These are phyloP conservation scores for Wickerhamiella kazuoi DNA, from an alignment of 805 yeast genomes.

Conservation along the genomic window DNA sequence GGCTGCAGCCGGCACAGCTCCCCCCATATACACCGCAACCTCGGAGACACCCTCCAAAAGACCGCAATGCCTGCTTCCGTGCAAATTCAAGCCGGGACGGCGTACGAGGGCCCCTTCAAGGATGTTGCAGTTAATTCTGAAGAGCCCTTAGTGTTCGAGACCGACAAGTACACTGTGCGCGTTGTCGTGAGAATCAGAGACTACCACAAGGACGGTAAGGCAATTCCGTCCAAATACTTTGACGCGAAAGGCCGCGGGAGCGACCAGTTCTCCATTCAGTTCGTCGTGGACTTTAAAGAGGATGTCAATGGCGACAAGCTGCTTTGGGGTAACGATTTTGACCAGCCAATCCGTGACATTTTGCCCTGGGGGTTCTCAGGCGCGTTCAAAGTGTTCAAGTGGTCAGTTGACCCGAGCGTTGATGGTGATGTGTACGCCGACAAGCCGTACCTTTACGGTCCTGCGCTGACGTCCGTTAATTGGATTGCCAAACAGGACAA, in stretches of 20 bases:
- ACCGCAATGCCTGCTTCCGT: too few relatives aligned
- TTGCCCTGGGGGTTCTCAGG: slow-evolving; percentile 39
- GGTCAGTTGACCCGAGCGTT: slow-evolving; percentile 46
- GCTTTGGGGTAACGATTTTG: slow-evolving; percentile 54
- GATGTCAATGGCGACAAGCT: slow-evolving; percentile 34
- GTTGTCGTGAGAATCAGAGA: slow-evolving; percentile 29
- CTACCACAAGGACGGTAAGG: slow-evolving; percentile 26
- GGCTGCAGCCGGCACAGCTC: background rate
- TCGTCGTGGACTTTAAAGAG: slow-evolving; percentile 26
- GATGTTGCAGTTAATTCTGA: slow-evolving; percentile 31
- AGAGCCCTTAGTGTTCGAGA: slow-evolving; percentile 22
- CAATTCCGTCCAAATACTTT: slow-evolving; percentile 22
- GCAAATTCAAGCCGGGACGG: background rate
- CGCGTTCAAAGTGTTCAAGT: slow-evolving; percentile 39
- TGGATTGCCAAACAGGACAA: slow-evolving; percentile 19
- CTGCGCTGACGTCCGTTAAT: slow-evolving; percentile 40
- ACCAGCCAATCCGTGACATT: slow-evolving; percentile 36
- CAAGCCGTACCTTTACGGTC: slow-evolving; percentile 46
- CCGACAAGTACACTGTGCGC: slow-evolving; percentile 25
- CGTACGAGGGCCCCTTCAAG: slow-evolving; percentile 7
- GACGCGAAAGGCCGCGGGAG: slow-evolving; percentile 11
- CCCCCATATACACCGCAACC: background rate
- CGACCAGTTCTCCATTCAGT: slow-evolving; percentile 23
- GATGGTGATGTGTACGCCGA: slow-evolving; percentile 44
- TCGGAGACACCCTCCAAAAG: background rate